Base-by-base conservation (phyloP, 2,329 filamentous ascomycete genomes). In the Thielaviopsis euricoi region DNA sequence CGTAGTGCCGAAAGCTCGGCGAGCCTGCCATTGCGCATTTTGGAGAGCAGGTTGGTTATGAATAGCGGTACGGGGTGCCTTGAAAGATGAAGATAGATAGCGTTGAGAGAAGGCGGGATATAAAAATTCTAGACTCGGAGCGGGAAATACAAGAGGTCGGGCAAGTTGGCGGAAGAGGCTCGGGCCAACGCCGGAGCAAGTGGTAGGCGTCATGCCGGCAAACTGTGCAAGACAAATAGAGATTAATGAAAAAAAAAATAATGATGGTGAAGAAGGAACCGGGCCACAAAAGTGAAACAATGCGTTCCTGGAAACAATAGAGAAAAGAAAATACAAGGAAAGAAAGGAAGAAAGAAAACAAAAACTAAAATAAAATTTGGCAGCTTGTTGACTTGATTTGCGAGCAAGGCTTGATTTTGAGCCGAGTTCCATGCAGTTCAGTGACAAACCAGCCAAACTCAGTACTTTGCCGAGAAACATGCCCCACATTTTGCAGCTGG, bases 1-100 rank as follows among this genome's bases (percentile, higher is more conserved):
- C 1, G 75, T 71, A 21, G 68, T 67, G 25, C 71, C 68, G 58
- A 79, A 78, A 15, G 57, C 46, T 55, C 67, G 59, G 25, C n/a
- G 51, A 25, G 26, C n/a, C 13, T 40, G 62, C 17, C 23, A 55
- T 29, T 62, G 57, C 19, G 23, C 25, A 7, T 49, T 40, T 48
- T 17, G 15, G 49, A 21, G 25, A 25, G 15, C 6, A 56, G 21
- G 2, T 49, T 19, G 19, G 29, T 7, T 25, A 9, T 19, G 15
- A 15, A 25, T 26, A 13, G 22, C n/a, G 25, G 23, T 19, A 19
- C 17, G 22, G 10, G 9, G 13, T 19, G 19, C 17, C 33, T 23
- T 55, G 29, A 19, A 17, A 10, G 21, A 15, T 15, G 6, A 33
- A 2, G 52, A 50, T 26, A 51, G 49, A 46, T 58, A 49, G 23